Evolutionary conservation across 2,329 filamentous ascomycete genomes (phyloP), one percentile per base, ranked within the genome.

Genomic region (Hawksworthiomyces lignivorus): DNA sequence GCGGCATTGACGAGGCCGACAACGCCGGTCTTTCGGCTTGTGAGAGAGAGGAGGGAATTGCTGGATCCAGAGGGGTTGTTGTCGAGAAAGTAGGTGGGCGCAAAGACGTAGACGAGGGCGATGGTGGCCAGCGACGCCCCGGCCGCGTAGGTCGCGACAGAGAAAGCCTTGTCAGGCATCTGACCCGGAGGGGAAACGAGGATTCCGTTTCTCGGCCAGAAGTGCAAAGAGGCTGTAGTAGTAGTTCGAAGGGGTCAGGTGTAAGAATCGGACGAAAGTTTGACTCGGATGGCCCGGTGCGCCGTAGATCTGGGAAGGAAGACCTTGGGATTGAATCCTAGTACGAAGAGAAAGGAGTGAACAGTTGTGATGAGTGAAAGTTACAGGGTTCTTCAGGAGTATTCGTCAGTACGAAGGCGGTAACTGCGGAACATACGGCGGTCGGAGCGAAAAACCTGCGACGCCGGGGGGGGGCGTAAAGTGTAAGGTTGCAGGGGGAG

Each of bases 41-140:
- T 53, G 15, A 61, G 50, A 14, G 55, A 47, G 29, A 48, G 42
- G 11, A 50, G 48, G 11, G 50, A 39, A n/a, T 48, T 48, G 44
- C 51, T 50, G 24, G 53, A 57, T 9, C 65, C 66, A 42, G 74
- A 76, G 47, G 81, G 75, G 43, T 92, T 84, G 57, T 82, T 80
- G 64, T 98, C 90, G 61, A 97, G 82, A 55, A 94, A 86, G 63
- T 90, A 97, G 39, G 89, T 97, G n/a, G 92, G 92, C 8, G 84
- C 88, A 64, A 98, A 97, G 54, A 97, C 90, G 64, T 97, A 98
- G 60, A 97, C 86, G 44, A 97, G 77, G 24, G 92, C 90, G 49
- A 94, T 86, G 48, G 92, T 92, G 43, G 92, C 92, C 49, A 98
- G 82, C 41, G 89, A 95, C 47, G 90, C 92, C 54, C 90, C 90